Evolutionary conservation across 768 basidiomycete species (phyloP), one percentile per base, ranked within the genome.

Genomic region (Lactarius tabidus): DNA sequence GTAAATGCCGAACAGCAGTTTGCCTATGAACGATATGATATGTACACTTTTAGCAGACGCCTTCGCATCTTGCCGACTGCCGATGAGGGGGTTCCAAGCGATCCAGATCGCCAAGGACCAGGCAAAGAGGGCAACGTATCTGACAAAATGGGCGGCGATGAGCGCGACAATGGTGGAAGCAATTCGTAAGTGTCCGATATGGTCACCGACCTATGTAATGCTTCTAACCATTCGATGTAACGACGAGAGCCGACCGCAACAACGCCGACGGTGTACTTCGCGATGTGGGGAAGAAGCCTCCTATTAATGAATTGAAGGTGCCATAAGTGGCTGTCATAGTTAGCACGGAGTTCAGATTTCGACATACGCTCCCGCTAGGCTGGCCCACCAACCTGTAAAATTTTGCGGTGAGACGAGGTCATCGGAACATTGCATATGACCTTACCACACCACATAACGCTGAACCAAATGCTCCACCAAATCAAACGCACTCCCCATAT

Each of bases 391-490:
- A 20, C 89, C 87, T 84, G 67, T 17, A 59, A 35, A 67, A 65
- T 35, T 48, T 41, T 41, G 38, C 23, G 55, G 23, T 18, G 51
- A 52, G 60, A 61, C 3, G 33, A 64, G 60, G 31, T 64, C 33
- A 18, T 48, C 31, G 14, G 7, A 14, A 18, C 48, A 58, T 39
- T 39, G 38, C 26, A 18, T 6, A n/a, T 23, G 56, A 35, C 45
- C 59, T 20, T 41, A 86, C 88, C 89, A 72, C 75, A 84, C 93
- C 93, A 96, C 6, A 84, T 77, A 36, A 95, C 84, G 43, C 81
- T 84, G 33, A 94, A 76, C 91, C 92, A 96, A 63, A 93, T 86
- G 64, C 87, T 90, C 91, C 91, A 94, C 84, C 85, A 91, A 7
- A 89, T 60, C 54, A 90, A 74, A 62, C 78, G 77, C 12, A 88